A percentile compares a stretch with the other conserved stretches of the same genome.
phyloP scores from a whole-genome alignment of 176 grass and related monocot species.

The Zoysia pacifica region DNA sequence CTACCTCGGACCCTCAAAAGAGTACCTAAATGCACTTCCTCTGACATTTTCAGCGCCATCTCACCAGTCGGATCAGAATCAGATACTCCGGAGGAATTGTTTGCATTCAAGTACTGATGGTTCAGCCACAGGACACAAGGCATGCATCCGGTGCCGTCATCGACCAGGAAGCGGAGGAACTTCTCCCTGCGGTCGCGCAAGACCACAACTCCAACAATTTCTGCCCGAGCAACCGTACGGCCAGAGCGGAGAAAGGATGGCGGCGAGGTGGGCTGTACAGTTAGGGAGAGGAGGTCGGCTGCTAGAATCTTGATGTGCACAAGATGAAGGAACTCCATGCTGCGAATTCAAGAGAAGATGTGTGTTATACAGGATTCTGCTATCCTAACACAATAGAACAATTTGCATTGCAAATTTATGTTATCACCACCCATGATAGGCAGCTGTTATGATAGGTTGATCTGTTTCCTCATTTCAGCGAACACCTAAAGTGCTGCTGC shows the following conservation, averaged over 20 bases:
- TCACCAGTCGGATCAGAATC: constrained; percentile 51
- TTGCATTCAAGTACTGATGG: constrained; percentile 29
- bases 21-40: constrained; percentile 52
- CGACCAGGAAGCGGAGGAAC: constrained; percentile 67
- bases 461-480: background rate
- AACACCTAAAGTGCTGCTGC: constrained; percentile 10
- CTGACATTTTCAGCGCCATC: constrained; percentile 43
- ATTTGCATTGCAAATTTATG: background rate
- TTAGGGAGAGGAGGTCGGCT: constrained; percentile 58
- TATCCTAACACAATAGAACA: background rate
- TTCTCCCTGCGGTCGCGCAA: constrained; percentile 51
- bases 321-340: constrained; percentile 44
- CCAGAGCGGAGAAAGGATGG: constrained; percentile 48
- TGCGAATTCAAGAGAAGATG: background rate
- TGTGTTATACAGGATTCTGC: background rate
- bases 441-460: background rate
- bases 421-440: background rate
- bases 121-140: constrained; percentile 81
- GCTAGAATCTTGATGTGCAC: constrained; percentile 72
- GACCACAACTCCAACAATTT: constrained; percentile 68
- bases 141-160: constrained; percentile 78
- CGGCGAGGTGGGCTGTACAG: constrained; percentile 18
- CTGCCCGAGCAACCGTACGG: constrained; percentile 37
- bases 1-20: constrained; percentile 69
- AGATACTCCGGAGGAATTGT: background rate